Base-by-base conservation (phyloP, 179 eudicot genomes). In the Silene noctiflora region DNA sequence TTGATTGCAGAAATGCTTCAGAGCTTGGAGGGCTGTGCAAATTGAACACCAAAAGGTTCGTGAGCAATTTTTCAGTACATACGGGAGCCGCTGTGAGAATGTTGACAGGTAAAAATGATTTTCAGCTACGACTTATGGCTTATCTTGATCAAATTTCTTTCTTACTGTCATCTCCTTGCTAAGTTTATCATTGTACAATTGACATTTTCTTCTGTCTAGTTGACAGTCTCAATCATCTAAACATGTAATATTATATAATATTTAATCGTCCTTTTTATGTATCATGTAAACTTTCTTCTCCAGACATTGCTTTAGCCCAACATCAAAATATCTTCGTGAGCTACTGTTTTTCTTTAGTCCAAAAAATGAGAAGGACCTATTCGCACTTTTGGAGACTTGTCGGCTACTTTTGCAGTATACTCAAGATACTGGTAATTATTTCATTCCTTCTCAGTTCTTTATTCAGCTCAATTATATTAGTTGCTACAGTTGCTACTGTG, bases 1-100 rank as follows among this genome's bases (percentile, higher is more conserved):
- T 77, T 81, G 46, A 61, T 68, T 76, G 74, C 98, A 95, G 99
- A 95, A 89, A 93, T 95, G 90, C 88, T 95, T 89, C 87, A 93
- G 99, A 90, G 99, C 95, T 81, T 86, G 96, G 88, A 89, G 82
- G 82, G 91, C 76, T 51, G 88, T 91, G 76, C 83, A 87, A 88
- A 90, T 85, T 71, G 97, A 91, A 78, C 97, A 86, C 67, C 73
- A 64, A 60, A 88, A 80, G 83, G 86, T 87, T 72, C 90, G 98
- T 55, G 88, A 87, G 70, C 82, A 84, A 74, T 95, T 95, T 83
- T 89, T 85, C 76, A 42, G 33, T 79, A 86, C 84, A 67, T 93
- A 87, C 72, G 99, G 99, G 72, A 82, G 76, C 73, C 82, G 61
- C 72, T 88, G 86, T 80, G 87, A 91, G 81, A 84, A 88, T 84